These are phyloP conservation scores for Diaporthe ampelina DNA, from an alignment of 2,329 filamentous ascomycete species.

Conservation along the genomic window DNA sequence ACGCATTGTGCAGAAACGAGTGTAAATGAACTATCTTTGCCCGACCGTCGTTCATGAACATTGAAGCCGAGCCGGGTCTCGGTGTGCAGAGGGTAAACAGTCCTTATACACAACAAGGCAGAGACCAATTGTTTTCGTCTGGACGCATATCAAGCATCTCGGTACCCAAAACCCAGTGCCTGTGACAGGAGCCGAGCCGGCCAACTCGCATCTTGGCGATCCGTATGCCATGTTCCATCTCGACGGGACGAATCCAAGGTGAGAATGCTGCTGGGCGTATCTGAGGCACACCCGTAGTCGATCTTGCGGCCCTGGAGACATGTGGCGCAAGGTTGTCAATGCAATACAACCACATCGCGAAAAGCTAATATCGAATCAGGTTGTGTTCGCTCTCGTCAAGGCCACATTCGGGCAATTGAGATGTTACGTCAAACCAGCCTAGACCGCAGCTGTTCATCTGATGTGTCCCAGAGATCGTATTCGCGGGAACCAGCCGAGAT, in stretches of 20 bases:
- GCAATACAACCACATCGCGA: neutral
- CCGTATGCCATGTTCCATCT: neutral
- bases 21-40: neutral
- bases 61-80: no score
- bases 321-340: conserved; percentile 5
- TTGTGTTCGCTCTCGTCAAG: neutral
- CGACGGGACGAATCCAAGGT: conserved; percentile 11
- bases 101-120: neutral
- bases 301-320: conserved; percentile 11
- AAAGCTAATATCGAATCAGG: neutral
- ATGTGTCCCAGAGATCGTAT: conserved; percentile 15
- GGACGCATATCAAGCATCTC: conserved; percentile 14
- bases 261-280: neutral
- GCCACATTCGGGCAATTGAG: neutral
- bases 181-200: conserved; percentile 8
- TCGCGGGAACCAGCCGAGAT: conserved; percentile 19
- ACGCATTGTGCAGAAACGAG: conserved; percentile 11
- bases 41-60: no score
- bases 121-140: neutral
- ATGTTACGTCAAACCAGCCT: conserved; percentile 15
- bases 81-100: neutral
- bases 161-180: neutral
- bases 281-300: conserved; percentile 5
- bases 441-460: conserved; percentile 19
- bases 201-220: neutral